Evolutionary conservation across 2,329 filamentous ascomycete species (phyloP), one percentile per base, ranked within the genome.

Genomic region (Alternaria infectoria): DNA sequence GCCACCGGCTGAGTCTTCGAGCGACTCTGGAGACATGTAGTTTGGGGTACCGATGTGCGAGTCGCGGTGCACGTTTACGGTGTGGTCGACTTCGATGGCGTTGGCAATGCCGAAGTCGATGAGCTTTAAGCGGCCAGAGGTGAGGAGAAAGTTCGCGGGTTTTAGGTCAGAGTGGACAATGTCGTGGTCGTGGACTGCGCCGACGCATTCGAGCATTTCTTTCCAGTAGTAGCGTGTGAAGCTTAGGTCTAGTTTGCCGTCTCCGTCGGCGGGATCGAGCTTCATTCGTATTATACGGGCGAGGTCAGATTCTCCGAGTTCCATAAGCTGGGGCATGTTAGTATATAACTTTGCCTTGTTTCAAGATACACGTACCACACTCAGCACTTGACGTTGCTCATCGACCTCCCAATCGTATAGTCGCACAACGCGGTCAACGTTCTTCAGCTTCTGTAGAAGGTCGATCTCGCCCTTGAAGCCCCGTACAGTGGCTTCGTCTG

Each of bases 21-120:
- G 86, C 3, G 92, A 93, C 81, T 99, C 96, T 0, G 96, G 96
- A 1, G 93, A 96, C 96, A 99, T 99, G 84, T 97, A 99, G 80
- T 97, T 99, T 4, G 96, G 94, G 0, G 96, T 99, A 60, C 96
- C 96, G 66, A 98, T 90, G 81, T 98, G 93, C 11, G 91, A 92
- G 77, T 99, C 96, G 61, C 96, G 92, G 81, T 99, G 96, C 11
- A 99, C 94, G 71, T 99, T 99, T 80, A 97, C 91, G 0, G 96
- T 99, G 81, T 97, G 89, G 77, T 98, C 96, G 1, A 90, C 92
- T 81, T 97, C 92, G 73, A 99, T 99, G 54, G 96, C 94, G 75
- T 97, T 97, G 61, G 96, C 96, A 75, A 99, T 99, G 72, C 96
- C 96, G 79, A 99, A 99, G 81, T 99, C 96, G 75, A 99, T 99